Base-by-base conservation (phyloP, 2,329 filamentous ascomycete genomes). In the Plectosphaerella sp. region DNA sequence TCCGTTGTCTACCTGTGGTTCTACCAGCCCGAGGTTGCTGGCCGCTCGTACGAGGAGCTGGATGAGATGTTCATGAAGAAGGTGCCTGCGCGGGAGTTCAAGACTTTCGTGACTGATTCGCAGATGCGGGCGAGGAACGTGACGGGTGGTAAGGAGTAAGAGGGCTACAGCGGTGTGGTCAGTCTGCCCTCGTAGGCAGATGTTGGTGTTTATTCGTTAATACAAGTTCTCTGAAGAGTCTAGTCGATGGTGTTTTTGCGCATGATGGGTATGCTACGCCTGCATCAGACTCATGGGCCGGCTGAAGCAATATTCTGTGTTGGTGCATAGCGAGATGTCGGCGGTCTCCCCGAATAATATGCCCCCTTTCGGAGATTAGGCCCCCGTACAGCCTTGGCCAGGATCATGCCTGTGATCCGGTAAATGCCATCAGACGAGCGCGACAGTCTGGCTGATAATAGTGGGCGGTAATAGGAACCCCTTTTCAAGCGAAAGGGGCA, bases 21-120 rank as follows among this genome's bases (percentile, higher is more conserved):
- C 16, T 64, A 55, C 39, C 62, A 71, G 65, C 74, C 74, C 6
- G 63, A 67, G 51, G 65, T 62, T 14, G 50, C 57, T 3, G 57
- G 56, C 12, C 51, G 59, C 8, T 58, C 55, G 3, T 61, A 57
- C 20, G 54, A 58, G 9, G 60, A 62, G 50, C 57, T 62, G 12
- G 58, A 62, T 20, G 58, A 61, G 37, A 58, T 60, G 45, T 61
- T 58, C 16, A 55, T 50, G 12, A 57, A 57, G 15, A 52, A 56
- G 46, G 52, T 64, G 15, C 58, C 60, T 4, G 54, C 61, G 10
- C 57, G 61, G 33, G 12, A 59, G 18, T 64, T 64, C 51, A 60
- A 59, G 56, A 39, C 11, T 3, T 62, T 39, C 37, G 37, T 39
- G 37, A 53, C 51, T 12, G 46, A 48, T 5, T 28, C 49, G n/a